A percentile compares a stretch with the other conserved stretches of the same genome.
Conservation (phyloP, 2,329 filamentous ascomycete genomes). For the Malbranchea zuffiana region DNA sequence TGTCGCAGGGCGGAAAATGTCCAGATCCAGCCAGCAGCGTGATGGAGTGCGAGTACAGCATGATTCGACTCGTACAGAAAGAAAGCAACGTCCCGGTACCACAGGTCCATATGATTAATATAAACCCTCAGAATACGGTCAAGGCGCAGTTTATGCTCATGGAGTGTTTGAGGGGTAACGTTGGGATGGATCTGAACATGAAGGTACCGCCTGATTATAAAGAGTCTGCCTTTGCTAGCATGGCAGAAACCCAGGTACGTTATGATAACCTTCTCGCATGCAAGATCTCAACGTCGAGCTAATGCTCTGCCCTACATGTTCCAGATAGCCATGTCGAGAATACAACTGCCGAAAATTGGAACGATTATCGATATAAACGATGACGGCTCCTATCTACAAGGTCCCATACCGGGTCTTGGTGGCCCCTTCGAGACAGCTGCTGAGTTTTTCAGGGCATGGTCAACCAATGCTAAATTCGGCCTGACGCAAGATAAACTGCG, state of each 20-base stretch:
- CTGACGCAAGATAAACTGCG: background rate
- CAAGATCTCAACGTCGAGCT: too few relatives aligned
- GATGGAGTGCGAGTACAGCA: background rate
- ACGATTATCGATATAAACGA: conserved; percentile 7
- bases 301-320: too few relatives aligned
- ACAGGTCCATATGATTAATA: conserved; percentile 18
- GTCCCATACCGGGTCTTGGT: conserved; percentile 14
- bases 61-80: background rate
- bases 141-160: conserved; percentile 24
- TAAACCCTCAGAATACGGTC: conserved; percentile 16
- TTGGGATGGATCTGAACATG: conserved; percentile 6
- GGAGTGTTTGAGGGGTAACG: conserved; percentile 20
- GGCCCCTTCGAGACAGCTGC: conserved; percentile 17
- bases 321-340: conserved; percentile 13
- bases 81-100: conserved; percentile 14
- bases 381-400: conserved; percentile 13
- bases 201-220: conserved; percentile 11
- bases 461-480: background rate
- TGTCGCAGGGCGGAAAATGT: too few relatives aligned
- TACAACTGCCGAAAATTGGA: conserved; percentile 16
- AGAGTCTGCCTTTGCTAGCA: conserved; percentile 6
- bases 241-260: conserved; percentile 4
- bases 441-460: conserved; percentile 17
- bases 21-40: too few relatives aligned
- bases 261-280: too few relatives aligned